phyloP scores from a whole-genome alignment of 805 yeast genomes.

The Saccharomyces kudriavzevii region DNA sequence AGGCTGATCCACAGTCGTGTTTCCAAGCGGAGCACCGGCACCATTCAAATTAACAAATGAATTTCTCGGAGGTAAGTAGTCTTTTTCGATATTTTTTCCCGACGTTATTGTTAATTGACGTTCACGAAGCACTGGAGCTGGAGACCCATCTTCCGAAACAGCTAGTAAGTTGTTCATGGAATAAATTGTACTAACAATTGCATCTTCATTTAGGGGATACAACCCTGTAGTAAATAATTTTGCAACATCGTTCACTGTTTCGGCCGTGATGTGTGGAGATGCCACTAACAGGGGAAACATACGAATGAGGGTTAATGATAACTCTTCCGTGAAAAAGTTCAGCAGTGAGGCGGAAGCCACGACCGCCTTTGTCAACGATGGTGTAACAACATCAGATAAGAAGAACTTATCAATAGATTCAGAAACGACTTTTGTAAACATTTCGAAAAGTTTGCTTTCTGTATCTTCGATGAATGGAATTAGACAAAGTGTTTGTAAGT shows the following conservation, averaged over 20 bases:
- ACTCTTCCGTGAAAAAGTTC: slow-evolving; percentile 32
- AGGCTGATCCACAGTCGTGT: neutral
- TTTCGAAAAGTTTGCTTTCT: slow-evolving; percentile 37
- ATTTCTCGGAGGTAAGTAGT: neutral
- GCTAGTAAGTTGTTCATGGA: slow-evolving; percentile 69
- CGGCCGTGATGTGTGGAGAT: slow-evolving; percentile 40
- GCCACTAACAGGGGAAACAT: slow-evolving; percentile 48
- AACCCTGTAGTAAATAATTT: slow-evolving; percentile 57
- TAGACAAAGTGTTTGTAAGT: slow-evolving; percentile 27
- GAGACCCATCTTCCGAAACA: slow-evolving; percentile 40
- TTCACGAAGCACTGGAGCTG: slow-evolving; percentile 29
- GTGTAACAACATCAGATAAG: slow-evolving; percentile 17
- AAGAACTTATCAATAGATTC: slow-evolving; percentile 46
- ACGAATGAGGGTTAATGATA: slow-evolving; percentile 32
- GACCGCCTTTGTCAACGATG: slow-evolving; percentile 29
- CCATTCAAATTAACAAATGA: neutral
- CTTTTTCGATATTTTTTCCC: neutral
- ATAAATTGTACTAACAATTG: slow-evolving; percentile 76
- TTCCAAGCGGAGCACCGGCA: neutral
- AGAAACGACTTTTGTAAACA: slow-evolving; percentile 40
- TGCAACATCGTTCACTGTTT: slow-evolving; percentile 46
- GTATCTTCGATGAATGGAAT: slow-evolving; percentile 35
- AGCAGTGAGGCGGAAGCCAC: slow-evolving; percentile 51
- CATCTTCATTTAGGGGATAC: slow-evolving; percentile 65
- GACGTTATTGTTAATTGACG: slow-evolving; percentile 27